A percentile compares a stretch with the other conserved stretches of the same genome.
These are phyloP conservation scores for Fusarium transvaalense DNA, from an alignment of 2,329 filamentous ascomycete species.

Conservation along the genomic window DNA sequence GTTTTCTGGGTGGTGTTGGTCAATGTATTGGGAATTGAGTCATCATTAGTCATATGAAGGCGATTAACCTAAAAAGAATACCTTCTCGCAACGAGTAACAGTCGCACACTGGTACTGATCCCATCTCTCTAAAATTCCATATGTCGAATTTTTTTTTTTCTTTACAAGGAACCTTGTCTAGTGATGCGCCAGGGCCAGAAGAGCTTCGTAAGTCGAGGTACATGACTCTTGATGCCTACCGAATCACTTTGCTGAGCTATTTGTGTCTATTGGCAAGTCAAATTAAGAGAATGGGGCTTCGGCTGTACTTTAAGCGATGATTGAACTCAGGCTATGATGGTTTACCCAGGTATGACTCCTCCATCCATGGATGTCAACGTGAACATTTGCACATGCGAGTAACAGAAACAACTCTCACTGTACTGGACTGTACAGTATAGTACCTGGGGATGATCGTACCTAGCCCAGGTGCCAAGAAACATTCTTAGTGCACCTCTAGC, in stretches of 20 bases:
- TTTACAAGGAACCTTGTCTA: constrained; percentile 31
- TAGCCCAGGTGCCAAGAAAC: constrained; percentile 35
- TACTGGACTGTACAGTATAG: no score
- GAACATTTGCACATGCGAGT: constrained; percentile 13
- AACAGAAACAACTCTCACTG: not conserved
- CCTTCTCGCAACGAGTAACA: constrained; percentile 1
- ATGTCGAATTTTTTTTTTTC: constrained; percentile 10
- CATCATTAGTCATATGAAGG: not conserved
- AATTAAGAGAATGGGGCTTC: not conserved
- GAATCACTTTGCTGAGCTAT: constrained; percentile 9
- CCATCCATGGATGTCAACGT: no score
- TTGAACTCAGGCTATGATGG: not conserved
- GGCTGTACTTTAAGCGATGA: not conserved
- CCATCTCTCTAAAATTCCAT: not conserved
- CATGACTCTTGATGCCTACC: constrained; percentile 14
- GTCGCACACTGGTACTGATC: not conserved
- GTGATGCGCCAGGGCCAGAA: constrained; percentile 26
- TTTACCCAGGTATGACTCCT: not conserved
- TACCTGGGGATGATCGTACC: constrained; percentile 25
- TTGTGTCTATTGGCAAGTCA: not conserved
- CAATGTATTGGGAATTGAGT: constrained; percentile 16
- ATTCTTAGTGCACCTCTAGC: constrained; percentile 38
- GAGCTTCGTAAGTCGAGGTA: constrained; percentile 34
- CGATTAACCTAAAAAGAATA: constrained; percentile 3
- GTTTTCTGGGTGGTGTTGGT: not conserved